Evolutionary conservation across 305 asterid species (phyloP).

Genomic region (Fraxinus angustifolia): DNA sequence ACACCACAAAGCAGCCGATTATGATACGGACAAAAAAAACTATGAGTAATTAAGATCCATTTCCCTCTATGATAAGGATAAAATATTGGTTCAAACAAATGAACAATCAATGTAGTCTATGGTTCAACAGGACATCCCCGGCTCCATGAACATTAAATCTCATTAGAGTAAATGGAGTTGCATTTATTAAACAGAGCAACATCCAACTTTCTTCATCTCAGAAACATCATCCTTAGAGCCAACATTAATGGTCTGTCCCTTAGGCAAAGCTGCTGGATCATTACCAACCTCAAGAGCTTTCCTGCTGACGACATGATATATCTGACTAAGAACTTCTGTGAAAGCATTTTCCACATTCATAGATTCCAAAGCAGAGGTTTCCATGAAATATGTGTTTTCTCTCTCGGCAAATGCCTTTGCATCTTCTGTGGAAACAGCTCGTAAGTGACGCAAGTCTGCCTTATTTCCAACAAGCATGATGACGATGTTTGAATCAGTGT

Average conservation of each 20-base stretch:
- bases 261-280: slow-evolving; percentile 53
- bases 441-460: background rate
- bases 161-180: slow-evolving; percentile 4
- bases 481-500: background rate
- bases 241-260: slow-evolving; percentile 57
- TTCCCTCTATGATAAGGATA: slow-evolving; percentile 6
- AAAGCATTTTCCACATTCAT: slow-evolving; percentile 59
- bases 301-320: slow-evolving; percentile 52
- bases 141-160: slow-evolving; percentile 1
- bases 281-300: slow-evolving; percentile 35
- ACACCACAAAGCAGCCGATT: slow-evolving; percentile 18
- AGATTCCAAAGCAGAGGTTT: slow-evolving; percentile 66
- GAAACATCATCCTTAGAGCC: slow-evolving; percentile 61
- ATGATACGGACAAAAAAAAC: background rate
- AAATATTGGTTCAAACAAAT: background rate
- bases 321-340: slow-evolving; percentile 65
- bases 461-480: background rate
- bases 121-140: slow-evolving; percentile 16
- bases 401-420: slow-evolving; percentile 47
- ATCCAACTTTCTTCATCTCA: slow-evolving; percentile 58
- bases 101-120: slow-evolving; percentile 19
- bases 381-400: slow-evolving; percentile 57
- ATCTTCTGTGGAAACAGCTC: background rate
- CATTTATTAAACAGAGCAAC: slow-evolving; percentile 49
- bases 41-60: slow-evolving; percentile 13